Evolutionary conservation across 2,329 filamentous ascomycete species (phyloP).

Genomic region (Chaetomiaceae sp.): DNA sequence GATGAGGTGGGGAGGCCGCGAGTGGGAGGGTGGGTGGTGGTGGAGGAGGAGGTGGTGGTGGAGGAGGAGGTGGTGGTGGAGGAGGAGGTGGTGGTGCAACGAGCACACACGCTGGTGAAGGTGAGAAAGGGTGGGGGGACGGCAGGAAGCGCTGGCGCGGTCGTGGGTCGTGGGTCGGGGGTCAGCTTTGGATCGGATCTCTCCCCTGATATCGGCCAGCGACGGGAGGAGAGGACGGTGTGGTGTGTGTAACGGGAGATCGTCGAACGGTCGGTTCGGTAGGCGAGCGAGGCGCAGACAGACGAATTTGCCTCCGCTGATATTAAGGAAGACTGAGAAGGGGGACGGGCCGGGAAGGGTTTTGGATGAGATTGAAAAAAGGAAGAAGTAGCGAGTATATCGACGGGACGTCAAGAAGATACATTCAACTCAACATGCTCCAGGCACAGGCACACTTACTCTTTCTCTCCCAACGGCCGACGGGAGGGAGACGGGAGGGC

Average conservation of each 20-base stretch:
- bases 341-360: slow-evolving; percentile 12
- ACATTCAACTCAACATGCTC: slow-evolving; percentile 6
- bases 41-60: no score
- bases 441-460: no score
- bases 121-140: slow-evolving; percentile 9
- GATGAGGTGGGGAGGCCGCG: slow-evolving; percentile 7
- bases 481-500: neutral
- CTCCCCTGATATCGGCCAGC: slow-evolving; percentile 4
- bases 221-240: neutral
- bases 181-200: slow-evolving; percentile 4
- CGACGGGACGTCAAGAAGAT: slow-evolving; percentile 12
- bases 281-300: slow-evolving; percentile 11
- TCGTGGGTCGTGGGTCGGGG: no score
- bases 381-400: slow-evolving; percentile 17
- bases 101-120: slow-evolving; percentile 11
- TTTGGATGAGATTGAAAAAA: slow-evolving; percentile 8
- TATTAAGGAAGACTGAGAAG: slow-evolving; percentile 4
- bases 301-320: slow-evolving; percentile 11
- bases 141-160: slow-evolving; percentile 19
- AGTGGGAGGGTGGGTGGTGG: slow-evolving; percentile 10
- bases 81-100: slow-evolving; percentile 9
- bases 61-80: slow-evolving; percentile 6
- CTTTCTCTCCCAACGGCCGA: neutral
- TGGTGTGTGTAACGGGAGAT: neutral
- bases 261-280: slow-evolving; percentile 3